These are phyloP conservation scores for Pyracantha coccinea DNA, from an alignment of 331 rosid genomes.

Conservation along the genomic window DNA sequence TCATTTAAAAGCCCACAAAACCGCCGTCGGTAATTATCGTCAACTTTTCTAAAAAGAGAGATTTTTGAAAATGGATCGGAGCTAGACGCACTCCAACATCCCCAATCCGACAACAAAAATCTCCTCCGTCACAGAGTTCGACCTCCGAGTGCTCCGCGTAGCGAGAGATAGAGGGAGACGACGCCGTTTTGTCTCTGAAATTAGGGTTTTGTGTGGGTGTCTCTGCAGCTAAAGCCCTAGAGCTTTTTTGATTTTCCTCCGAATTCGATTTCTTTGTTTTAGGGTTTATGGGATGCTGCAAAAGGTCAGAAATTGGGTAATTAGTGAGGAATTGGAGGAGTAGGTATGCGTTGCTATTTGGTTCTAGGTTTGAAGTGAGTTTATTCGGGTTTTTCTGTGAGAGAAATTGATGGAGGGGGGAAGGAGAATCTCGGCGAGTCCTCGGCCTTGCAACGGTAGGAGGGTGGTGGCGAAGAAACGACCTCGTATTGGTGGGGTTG, in stretches of 20 bases:
- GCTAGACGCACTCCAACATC: neutral
- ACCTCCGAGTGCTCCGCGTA: neutral
- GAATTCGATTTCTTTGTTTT: neutral
- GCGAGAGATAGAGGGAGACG: neutral
- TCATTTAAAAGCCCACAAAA: neutral
- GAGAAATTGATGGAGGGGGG: slow-evolving; percentile 68
- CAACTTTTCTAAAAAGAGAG: neutral
- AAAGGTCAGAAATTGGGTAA: neutral
- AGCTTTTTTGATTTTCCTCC: neutral
- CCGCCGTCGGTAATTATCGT: neutral
- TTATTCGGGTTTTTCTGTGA: slow-evolving; percentile 1
- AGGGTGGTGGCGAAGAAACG: slow-evolving; percentile 79
- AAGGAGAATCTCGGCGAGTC: slow-evolving; percentile 92
- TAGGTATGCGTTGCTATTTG: neutral
- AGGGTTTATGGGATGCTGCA: neutral
- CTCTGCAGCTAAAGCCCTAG: neutral
- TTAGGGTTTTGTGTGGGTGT: neutral
- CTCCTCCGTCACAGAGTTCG: neutral
- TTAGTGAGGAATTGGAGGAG: neutral
- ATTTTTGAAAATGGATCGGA: neutral
- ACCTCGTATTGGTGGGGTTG: slow-evolving; percentile 54
- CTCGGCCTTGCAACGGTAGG: slow-evolving; percentile 81
- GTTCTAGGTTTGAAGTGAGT: slow-evolving; percentile 12
- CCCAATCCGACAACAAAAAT: neutral
- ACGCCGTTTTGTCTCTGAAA: neutral